These are phyloP conservation scores for Oehlia diaphana DNA, from an alignment of 192 early-diverging fungal species.

Conservation along the genomic window DNA sequence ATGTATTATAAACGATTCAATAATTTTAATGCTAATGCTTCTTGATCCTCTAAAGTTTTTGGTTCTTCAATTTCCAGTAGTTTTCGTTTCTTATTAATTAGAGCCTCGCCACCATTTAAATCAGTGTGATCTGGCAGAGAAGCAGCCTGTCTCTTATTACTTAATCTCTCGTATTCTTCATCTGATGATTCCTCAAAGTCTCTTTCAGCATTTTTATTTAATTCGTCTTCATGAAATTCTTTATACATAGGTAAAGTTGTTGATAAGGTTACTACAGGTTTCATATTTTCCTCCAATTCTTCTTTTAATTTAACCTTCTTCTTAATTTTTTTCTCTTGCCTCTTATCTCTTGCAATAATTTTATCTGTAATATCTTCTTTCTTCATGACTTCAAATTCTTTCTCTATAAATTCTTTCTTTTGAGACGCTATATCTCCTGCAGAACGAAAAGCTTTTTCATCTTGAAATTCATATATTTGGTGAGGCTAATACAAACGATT, in stretches of 20 bases:
- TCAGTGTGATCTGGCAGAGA: too few species aligned
- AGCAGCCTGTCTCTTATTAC: too few species aligned
- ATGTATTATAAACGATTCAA: conserved; percentile 31
- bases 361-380: conserved; percentile 81
- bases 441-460: conserved; percentile 77
- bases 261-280: conserved; percentile 30
- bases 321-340: conserved; percentile 67
- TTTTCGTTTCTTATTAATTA: conserved; percentile 42
- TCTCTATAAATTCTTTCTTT: conserved; percentile 71
- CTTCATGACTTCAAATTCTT: conserved; percentile 66
- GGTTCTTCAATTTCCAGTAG: conserved; percentile 56
- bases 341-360: conserved; percentile 61
- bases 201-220: conserved; percentile 32
- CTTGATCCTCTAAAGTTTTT: conserved; percentile 60
- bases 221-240: conserved; percentile 2
- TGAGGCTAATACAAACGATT: conserved; percentile 37
- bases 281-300: conserved; percentile 29
- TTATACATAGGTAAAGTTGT: not conserved
- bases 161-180: too few species aligned
- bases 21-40: conserved; percentile 58
- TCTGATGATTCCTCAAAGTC: conserved; percentile 6
- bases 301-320: conserved; percentile 65
- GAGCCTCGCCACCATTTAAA: conserved; percentile 35
- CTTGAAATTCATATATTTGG: conserved; percentile 77
- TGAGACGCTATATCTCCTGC: conserved; percentile 66